Evolutionary conservation across 306 rosid species (phyloP).

Genomic region (Argentina anserina): DNA sequence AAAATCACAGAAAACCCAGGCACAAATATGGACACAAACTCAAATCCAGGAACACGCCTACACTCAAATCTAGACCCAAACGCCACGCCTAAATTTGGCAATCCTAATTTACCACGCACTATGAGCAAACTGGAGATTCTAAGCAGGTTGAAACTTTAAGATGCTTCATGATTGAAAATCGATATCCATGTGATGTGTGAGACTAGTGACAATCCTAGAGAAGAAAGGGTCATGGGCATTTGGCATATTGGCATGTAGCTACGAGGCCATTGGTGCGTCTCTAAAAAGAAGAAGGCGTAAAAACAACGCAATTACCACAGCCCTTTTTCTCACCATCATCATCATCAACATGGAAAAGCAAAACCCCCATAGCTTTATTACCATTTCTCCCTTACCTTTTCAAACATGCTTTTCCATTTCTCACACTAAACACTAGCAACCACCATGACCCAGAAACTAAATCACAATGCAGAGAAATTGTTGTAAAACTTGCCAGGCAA

Average conservation of each 20-base stretch:
- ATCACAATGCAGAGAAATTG: neutral
- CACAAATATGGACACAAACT: neutral
- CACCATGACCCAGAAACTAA: neutral
- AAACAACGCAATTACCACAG: conserved; percentile 9
- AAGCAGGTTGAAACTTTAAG: neutral
- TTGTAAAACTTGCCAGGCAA: too few relatives aligned
- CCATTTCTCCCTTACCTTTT: neutral
- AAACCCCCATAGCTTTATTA: neutral
- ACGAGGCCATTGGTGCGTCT: neutral
- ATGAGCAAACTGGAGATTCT: neutral
- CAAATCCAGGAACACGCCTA: conserved; percentile 1
- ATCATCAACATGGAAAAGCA: neutral
- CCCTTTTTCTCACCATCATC: neutral
- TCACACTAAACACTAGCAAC: neutral
- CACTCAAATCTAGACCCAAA: neutral
- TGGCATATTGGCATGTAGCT: neutral
- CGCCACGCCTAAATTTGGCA: neutral
- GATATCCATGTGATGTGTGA: neutral
- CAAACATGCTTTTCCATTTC: neutral
- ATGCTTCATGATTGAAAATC: neutral
- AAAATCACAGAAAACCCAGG: neutral
- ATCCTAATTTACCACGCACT: neutral
- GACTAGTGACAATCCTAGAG: neutral
- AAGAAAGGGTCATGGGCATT: neutral
- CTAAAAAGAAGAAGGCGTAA: neutral